These are phyloP conservation scores for Clausena lansium DNA, from an alignment of 345 rosid species.

Conservation along the genomic window DNA sequence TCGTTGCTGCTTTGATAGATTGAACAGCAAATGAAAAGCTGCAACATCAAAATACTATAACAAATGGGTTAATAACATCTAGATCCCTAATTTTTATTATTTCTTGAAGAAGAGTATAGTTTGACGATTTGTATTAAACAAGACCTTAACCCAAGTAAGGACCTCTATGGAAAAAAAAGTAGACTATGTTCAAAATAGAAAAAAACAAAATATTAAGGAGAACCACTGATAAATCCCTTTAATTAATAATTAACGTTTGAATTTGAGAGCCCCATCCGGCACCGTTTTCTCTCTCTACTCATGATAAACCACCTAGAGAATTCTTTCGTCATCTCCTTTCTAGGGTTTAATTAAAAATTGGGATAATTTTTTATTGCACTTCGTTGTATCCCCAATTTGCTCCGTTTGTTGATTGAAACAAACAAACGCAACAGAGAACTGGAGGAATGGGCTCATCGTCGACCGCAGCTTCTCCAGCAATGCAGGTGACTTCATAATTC, in stretches of 20 bases:
- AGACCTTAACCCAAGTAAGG: no score
- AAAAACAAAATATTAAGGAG: no score
- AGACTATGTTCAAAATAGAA: no score
- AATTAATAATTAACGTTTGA: no score
- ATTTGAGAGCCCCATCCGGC: background rate
- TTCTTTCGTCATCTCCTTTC: background rate
- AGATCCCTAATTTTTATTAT: background rate
- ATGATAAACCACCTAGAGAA: background rate
- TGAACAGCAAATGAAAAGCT: background rate
- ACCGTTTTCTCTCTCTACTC: background rate
- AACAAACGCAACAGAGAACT: background rate
- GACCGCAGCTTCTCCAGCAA: constrained; percentile 28
- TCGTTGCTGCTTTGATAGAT: background rate
- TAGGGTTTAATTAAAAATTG: background rate
- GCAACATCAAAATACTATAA: background rate
- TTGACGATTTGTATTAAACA: no score
- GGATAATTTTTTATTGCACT: background rate
- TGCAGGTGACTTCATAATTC: constrained; percentile 10
- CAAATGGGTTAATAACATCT: no score
- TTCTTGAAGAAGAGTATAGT: no score
- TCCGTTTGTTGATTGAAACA: background rate
- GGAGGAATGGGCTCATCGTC: constrained; percentile 30
- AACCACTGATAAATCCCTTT: no score
- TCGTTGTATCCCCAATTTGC: background rate
- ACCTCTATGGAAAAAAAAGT: no score